Evolutionary conservation across 2,329 filamentous ascomycete genomes (phyloP), one percentile per base, ranked within the genome.

Genomic region (Ceratocystis colombiana): DNA sequence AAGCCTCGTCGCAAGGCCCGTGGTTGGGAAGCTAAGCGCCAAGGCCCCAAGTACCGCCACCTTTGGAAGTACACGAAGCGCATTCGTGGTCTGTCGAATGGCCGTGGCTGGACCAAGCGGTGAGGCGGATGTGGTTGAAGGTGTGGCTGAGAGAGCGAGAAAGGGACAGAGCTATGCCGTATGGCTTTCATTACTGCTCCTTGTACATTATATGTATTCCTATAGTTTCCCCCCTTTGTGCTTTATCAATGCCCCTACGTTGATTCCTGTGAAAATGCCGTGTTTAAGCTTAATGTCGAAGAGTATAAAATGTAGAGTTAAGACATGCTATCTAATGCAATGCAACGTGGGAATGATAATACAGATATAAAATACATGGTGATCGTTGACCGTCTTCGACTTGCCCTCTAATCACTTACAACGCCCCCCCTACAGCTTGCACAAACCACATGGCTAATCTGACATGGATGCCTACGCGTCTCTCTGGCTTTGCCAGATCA

Each of bases 381-480:
- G 50, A 7, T 25, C 44, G 33, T 30, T 15, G 20, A 15, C 8
- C 8, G 8, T 25, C 8, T 55, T 25, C 20, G 20, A 20, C 12
- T 55, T 25, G 48, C n/a, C 48, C 50, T 55, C n/a, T 3, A 2
- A 20, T 10, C 22, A 17, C 25, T 37, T 78, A 96, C 73, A 97
- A 78, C n/a, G 91, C 91, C 15, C 93, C 93, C 0, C 93, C 93
- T 6, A 96, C 82, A 44, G 90, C 79, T 71, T 85, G 84, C 4
- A 96, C 92, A 76, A 96, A 88, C 90, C 90, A 95, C 91, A 97
- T 96, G 2, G 91, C 90, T 68, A 96, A 76, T 68, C 90, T 80
- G 48, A 99, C 94, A 74, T 90, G 87, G 72, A 95, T 78, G 0
- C 90, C 86, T 0, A 97, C 94, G 67, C 90, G 85, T 68, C 94